Evolutionary conservation across 139 green algal species (phyloP).

Genomic region (Chlamydomonas applanata): DNA sequence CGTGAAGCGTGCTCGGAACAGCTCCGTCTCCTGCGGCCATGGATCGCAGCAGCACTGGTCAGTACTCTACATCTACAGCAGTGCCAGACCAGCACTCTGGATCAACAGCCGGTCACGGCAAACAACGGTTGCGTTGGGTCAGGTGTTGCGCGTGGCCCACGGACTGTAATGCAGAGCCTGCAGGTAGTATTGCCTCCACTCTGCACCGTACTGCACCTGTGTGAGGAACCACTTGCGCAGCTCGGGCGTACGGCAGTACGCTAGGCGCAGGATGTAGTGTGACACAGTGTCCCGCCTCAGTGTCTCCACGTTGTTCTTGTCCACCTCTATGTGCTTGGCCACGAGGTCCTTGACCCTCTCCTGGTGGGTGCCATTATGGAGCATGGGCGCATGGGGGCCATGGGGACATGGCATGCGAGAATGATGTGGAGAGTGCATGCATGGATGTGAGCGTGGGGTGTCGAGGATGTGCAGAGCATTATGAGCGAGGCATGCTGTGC

Average conservation of each 20-base stretch:
- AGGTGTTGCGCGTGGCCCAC: too few species aligned
- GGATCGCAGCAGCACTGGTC: too few species aligned
- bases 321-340: slow-evolving; percentile 35
- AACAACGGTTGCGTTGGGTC: too few species aligned
- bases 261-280: slow-evolving; percentile 92
- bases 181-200: too few species aligned
- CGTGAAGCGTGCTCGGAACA: slow-evolving; percentile 23
- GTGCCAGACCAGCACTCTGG: too few species aligned
- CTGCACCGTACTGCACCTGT: slow-evolving; percentile 56
- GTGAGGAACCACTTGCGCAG: slow-evolving; percentile 86
- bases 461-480: too few species aligned
- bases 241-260: slow-evolving; percentile 90
- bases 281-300: slow-evolving; percentile 67
- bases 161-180: too few species aligned
- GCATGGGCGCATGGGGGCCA: too few species aligned
- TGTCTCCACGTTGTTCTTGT: slow-evolving; percentile 35
- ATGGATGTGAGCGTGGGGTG: too few species aligned
- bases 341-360: slow-evolving; percentile 41
- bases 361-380: slow-evolving; percentile 30
- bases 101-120: too few species aligned
- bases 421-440: not conserved
- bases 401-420: not conserved
- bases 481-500: too few species aligned
- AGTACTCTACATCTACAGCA: too few species aligned
- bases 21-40: slow-evolving; percentile 11